Evolutionary conservation across 768 basidiomycete genomes (phyloP).

Genomic region (Leucogyrophana mollusca): DNA sequence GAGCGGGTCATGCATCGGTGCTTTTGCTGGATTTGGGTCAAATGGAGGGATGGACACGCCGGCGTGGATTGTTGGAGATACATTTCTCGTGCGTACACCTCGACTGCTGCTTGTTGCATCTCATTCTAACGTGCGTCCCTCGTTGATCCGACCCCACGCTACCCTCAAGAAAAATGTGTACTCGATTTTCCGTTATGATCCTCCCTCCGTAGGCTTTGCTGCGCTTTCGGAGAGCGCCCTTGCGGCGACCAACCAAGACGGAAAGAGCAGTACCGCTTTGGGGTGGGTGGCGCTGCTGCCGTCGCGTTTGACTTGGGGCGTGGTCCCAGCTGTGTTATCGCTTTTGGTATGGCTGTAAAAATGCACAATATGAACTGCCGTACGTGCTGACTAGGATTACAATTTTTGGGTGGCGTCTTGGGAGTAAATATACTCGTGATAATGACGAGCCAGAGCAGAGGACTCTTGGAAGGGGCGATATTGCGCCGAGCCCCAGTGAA

Average conservation of each 20-base stretch:
- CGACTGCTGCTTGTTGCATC: neutral
- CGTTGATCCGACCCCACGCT: neutral
- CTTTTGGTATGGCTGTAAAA: no score
- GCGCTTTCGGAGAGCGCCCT: conserved; percentile 32
- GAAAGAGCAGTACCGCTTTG: no score
- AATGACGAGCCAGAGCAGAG: no score
- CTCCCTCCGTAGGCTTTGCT: conserved; percentile 52
- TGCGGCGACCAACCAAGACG: conserved; percentile 28
- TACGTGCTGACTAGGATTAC: no score
- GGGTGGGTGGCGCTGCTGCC: no score
- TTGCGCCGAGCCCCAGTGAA: no score
- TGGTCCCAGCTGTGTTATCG: no score
- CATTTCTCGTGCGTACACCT: conserved; percentile 42
- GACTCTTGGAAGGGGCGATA: no score
- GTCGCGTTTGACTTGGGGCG: no score
- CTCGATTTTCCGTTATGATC: conserved; percentile 49
- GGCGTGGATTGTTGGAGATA: conserved; percentile 54
- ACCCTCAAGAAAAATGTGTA: conserved; percentile 50
- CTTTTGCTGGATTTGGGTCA: conserved; percentile 51
- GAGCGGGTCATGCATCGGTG: conserved; percentile 47
- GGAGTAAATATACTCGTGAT: no score
- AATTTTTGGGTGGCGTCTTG: no score
- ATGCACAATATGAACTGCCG: no score
- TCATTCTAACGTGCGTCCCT: neutral
- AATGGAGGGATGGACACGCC: conserved; percentile 28